phyloP scores from a whole-genome alignment of 2,329 filamentous ascomycete genomes.

The Chaetoscypha palmicola region DNA sequence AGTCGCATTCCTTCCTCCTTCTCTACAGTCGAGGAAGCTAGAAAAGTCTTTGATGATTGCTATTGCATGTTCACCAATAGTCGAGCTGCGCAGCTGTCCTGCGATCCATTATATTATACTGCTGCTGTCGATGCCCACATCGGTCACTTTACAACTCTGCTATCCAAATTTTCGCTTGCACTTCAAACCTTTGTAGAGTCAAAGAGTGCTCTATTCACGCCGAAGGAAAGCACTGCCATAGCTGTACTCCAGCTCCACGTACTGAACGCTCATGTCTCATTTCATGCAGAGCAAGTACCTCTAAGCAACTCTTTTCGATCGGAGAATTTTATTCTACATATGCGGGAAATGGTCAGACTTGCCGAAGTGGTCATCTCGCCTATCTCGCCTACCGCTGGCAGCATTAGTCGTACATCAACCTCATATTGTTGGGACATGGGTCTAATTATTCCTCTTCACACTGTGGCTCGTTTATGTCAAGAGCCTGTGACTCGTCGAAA shows the following conservation, averaged over 20 bases:
- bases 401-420: constrained; percentile 1
- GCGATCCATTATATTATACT: background rate
- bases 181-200: constrained; percentile 5
- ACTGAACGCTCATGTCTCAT: constrained; percentile 4
- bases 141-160: constrained; percentile 1
- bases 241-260: constrained; percentile 11
- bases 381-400: background rate
- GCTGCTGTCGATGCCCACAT: background rate
- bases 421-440: constrained; percentile 54
- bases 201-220: constrained; percentile 7
- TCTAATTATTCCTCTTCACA: constrained; percentile 55
- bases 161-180: constrained; percentile 7
- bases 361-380: constrained; percentile 9
- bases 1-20: constrained; percentile 3
- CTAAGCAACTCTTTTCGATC: background rate
- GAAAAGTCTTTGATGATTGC: constrained; percentile 9
- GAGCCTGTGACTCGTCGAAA: constrained; percentile 48
- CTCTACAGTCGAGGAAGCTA: constrained; percentile 11
- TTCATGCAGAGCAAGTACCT: constrained; percentile 6
- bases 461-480: constrained; percentile 56
- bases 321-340: constrained; percentile 5
- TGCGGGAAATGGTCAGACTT: constrained; percentile 8
- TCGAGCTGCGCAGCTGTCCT: background rate
- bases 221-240: constrained; percentile 10
- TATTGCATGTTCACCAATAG: constrained; percentile 1